Evolutionary conservation across 2,329 filamentous ascomycete species (phyloP).

Genomic region (Gremmenia infestans): DNA sequence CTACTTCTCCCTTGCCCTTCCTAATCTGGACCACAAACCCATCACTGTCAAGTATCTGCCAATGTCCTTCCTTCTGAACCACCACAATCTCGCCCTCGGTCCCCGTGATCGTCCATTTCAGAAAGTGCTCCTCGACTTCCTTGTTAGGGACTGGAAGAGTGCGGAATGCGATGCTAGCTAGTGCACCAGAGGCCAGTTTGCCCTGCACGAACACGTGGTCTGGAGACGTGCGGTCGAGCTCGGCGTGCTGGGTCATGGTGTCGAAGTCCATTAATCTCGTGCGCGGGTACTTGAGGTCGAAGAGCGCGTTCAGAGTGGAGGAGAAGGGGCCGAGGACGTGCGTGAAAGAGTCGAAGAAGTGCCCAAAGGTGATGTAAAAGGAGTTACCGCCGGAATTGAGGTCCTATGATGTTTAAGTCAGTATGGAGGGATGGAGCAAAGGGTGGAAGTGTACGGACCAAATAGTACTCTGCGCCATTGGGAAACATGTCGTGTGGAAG

Average conservation of each 20-base stretch:
- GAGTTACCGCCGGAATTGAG: slow-evolving; percentile 10
- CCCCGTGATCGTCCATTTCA: slow-evolving; percentile 35
- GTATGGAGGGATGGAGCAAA: too few relatives aligned
- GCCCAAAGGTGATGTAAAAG: slow-evolving; percentile 14
- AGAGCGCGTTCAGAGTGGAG: slow-evolving; percentile 15
- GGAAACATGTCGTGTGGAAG: neutral
- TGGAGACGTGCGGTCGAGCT: slow-evolving; percentile 27
- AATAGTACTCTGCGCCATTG: slow-evolving; percentile 12
- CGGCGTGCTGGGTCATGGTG: slow-evolving; percentile 21
- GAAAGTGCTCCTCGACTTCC: slow-evolving; percentile 19
- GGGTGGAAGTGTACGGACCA: neutral
- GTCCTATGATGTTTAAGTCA: neutral
- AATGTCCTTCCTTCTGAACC: neutral
- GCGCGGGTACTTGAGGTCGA: slow-evolving; percentile 24
- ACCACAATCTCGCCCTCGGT: slow-evolving; percentile 34
- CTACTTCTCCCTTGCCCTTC: neutral
- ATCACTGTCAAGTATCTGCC: slow-evolving; percentile 4
- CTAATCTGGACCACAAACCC: slow-evolving; percentile 1
- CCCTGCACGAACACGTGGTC: slow-evolving; percentile 36
- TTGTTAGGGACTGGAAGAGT: slow-evolving; percentile 14
- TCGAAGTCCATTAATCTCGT: slow-evolving; percentile 18
- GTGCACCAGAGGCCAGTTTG: slow-evolving; percentile 27
- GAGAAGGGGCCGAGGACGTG: slow-evolving; percentile 32
- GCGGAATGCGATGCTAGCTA: slow-evolving; percentile 29
- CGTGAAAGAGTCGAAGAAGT: slow-evolving; percentile 31